Base-by-base conservation (phyloP, 208 protist species). In the Leishmania martiniquensis region DNA sequence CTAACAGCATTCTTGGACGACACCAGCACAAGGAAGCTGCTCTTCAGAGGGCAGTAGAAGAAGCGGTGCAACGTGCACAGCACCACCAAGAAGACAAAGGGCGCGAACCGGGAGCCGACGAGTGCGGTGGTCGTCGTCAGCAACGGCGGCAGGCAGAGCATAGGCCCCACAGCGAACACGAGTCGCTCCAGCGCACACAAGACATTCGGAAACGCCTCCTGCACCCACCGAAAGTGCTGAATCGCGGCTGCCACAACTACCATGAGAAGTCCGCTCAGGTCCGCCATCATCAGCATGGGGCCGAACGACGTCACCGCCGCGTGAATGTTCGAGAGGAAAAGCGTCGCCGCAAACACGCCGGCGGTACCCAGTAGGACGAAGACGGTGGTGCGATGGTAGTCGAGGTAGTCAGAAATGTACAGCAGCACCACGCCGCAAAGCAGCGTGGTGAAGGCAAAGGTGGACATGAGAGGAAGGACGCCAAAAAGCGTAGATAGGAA, bases 181-280 rank as follows among this genome's bases (percentile, higher is more conserved):
- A 85, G 77, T 13, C 93, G 88, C 82, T 97, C 92, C 81, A 94
- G 81, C 25, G 84, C 65, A 76, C 86, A 92, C 22, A 92, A 82
- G 47, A 94, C 84, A 63, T 90, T 89, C 4, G 94, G 94, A 55
- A 81, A 92, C 20, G 78, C 81, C 76, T 90, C 75, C 83, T 97
- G 94, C 47, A 97, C 55, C 88, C 90, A 97, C 4, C 87, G 88
- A 80, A 96, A 97, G 82, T 97, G 94, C 72, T 95, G 84, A 69
- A 93, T 71, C 0, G 84, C 82, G 0, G 87, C 78, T 44, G 86
- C 89, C 17, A 85, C 82, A 15, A 82, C 71, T 10, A 85, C 42
- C 45, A 84, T 3, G 22, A 95, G 72, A 25, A 94, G 29, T 9
- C 87, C 84, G 13, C 81, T 59, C 10, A 95, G 37, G 62, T 90